phyloP scores from a whole-genome alignment of 2,329 filamentous ascomycete genomes.

The Periconia digitata region DNA sequence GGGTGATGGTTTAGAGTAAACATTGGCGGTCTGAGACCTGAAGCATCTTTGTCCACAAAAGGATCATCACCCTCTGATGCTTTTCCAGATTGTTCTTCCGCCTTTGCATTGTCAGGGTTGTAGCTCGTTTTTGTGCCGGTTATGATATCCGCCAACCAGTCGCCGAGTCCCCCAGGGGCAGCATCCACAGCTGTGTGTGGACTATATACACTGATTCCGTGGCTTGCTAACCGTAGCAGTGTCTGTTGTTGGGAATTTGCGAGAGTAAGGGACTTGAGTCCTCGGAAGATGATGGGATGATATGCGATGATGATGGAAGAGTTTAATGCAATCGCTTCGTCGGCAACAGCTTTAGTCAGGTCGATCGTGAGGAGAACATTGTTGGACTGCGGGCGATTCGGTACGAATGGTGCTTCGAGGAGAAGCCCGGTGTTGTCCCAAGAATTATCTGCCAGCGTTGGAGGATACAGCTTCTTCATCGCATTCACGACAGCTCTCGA shows the following conservation, averaged over 20 bases:
- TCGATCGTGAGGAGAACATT: conserved; percentile 84
- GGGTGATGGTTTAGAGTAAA: conserved; percentile 53
- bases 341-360: conserved; percentile 82
- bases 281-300: conserved; percentile 95
- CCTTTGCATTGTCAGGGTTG: conserved; percentile 6
- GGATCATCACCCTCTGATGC: conserved; percentile 34
- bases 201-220: conserved; percentile 92
- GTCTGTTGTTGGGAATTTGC: conserved; percentile 84
- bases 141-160: conserved; percentile 90
- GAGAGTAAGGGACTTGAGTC: conserved; percentile 84
- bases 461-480: conserved; percentile 87
- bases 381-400: conserved; percentile 60
- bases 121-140: conserved; percentile 54
- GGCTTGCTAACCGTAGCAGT: conserved; percentile 76
- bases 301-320: conserved; percentile 86
- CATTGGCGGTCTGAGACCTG: conserved; percentile 37
- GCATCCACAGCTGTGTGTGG: conserved; percentile 95
- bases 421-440: conserved; percentile 96
- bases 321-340: conserved; percentile 79
- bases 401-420: conserved; percentile 67
- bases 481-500: conserved; percentile 70
- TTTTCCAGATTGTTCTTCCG: not conserved
- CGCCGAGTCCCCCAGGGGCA: conserved; percentile 79
- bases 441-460: conserved; percentile 80
- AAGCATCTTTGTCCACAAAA: conserved; percentile 34